Evolutionary conservation across 139 green algal species (phyloP).

Genomic region (Trebouxia sp.): DNA sequence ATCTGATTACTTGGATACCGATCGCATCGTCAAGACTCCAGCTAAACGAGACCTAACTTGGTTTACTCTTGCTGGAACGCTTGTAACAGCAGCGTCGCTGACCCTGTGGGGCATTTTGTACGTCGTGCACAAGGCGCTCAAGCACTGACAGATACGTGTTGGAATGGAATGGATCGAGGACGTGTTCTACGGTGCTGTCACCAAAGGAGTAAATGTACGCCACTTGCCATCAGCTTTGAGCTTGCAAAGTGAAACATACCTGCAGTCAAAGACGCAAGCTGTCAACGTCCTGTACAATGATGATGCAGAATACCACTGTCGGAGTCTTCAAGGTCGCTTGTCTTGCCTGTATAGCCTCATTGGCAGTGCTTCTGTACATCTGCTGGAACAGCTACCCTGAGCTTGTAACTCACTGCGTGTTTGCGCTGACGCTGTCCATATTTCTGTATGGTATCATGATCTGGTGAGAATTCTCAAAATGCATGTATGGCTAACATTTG

Average conservation of each 20-base stretch:
- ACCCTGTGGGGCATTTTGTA: not conserved
- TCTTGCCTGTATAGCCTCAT: slow-evolving; percentile 5
- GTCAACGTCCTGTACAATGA: too few species aligned
- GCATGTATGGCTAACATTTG: too few species aligned
- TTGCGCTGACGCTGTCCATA: not conserved
- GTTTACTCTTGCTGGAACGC: not conserved
- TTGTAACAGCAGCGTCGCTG: not conserved
- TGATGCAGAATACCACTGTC: slow-evolving; percentile 3
- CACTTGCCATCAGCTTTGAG: too few species aligned
- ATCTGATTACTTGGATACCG: not conserved
- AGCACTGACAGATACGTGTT: not conserved
- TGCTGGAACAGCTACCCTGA: slow-evolving; percentile 6
- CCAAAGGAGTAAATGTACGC: slow-evolving; percentile 53
- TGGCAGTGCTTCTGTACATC: not conserved
- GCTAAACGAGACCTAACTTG: not conserved
- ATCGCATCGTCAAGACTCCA: not conserved
- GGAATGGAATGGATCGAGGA: slow-evolving; percentile 44
- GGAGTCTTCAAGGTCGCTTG: not conserved
- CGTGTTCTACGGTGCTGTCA: slow-evolving; percentile 49
- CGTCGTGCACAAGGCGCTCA: not conserved
- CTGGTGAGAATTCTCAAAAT: slow-evolving; percentile 39
- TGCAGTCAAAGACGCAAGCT: too few species aligned
- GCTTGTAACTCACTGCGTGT: not conserved
- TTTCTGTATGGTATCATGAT: slow-evolving; percentile 36
- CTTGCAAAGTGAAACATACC: too few species aligned